Evolutionary conservation across 805 yeast species (phyloP).

Genomic region (Wickerhamiella azymoides): DNA sequence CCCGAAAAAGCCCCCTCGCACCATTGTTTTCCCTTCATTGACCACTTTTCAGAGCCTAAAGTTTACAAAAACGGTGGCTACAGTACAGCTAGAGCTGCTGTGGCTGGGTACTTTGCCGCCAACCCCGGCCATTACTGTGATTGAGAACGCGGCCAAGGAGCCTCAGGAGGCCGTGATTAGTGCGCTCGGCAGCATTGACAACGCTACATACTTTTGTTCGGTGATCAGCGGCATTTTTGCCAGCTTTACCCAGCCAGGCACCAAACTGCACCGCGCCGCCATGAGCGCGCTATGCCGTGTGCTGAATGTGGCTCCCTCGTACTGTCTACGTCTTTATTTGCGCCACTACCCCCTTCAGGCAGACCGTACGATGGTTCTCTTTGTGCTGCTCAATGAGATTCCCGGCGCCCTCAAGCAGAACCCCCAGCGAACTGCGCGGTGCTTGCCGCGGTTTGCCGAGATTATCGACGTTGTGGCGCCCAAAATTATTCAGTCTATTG

Average conservation of each 20-base stretch:
- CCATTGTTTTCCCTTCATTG: not conserved
- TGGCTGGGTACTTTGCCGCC: not conserved
- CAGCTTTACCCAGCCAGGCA: not conserved
- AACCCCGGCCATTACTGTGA: not conserved
- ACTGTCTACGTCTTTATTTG: not conserved
- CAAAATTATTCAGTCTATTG: not conserved
- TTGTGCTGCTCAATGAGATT: not conserved
- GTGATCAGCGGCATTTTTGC: not conserved
- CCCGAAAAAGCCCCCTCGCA: not conserved
- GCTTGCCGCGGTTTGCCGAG: not conserved
- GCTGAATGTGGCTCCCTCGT: not conserved
- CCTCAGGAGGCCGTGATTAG: not conserved
- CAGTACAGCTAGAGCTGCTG: not conserved
- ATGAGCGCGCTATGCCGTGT: not conserved
- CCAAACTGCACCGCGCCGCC: not conserved
- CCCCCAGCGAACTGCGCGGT: not conserved
- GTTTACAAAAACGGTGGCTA: constrained; percentile 1
- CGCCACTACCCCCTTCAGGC: not conserved
- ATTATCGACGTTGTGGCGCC: not conserved
- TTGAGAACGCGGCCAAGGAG: not conserved
- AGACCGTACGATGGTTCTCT: not conserved
- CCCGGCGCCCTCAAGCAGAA: not conserved
- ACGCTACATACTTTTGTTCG: not conserved
- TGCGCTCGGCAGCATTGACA: not conserved
- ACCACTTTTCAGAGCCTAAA: not conserved